These are phyloP conservation scores for Beta lomatogona DNA, from an alignment of 179 eudicot species.

Conservation along the genomic window DNA sequence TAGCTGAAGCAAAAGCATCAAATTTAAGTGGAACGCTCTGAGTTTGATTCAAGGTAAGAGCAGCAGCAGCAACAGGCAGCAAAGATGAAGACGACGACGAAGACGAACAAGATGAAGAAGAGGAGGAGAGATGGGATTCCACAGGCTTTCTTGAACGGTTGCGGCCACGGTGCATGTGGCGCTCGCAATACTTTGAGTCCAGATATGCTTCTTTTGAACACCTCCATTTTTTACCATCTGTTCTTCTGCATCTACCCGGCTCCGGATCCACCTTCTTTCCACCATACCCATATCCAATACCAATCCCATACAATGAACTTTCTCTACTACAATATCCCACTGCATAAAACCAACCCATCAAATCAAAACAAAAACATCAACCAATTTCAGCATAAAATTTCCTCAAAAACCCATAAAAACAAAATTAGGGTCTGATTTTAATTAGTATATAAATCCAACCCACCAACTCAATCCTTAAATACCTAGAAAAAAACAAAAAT, in stretches of 20 bases:
- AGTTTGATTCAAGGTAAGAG: not conserved
- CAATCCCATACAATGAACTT: conserved; percentile 9
- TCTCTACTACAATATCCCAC: conserved; percentile 24
- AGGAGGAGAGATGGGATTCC: conserved; percentile 21
- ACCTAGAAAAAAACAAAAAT: not conserved
- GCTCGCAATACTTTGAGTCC: conserved; percentile 30
- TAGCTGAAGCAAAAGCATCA: conserved; percentile 17
- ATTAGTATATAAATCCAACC: too few relatives aligned
- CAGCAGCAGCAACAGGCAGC: not conserved
- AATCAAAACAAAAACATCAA: not conserved
- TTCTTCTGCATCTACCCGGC: conserved; percentile 27
- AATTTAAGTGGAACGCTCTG: conserved; percentile 15
- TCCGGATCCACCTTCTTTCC: conserved; percentile 26
- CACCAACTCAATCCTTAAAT: too few relatives aligned
- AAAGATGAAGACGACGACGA: not conserved
- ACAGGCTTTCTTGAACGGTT: conserved; percentile 34
- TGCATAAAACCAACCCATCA: not conserved
- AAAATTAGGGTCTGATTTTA: too few relatives aligned
- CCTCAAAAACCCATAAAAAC: too few relatives aligned
- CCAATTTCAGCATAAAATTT: too few relatives aligned
- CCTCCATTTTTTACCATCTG: conserved; percentile 29
- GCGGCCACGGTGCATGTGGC: conserved; percentile 35
- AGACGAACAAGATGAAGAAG: not conserved
- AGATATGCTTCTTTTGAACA: conserved; percentile 24
- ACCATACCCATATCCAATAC: conserved; percentile 16